These are phyloP conservation scores for Lactifluus subvellereus DNA, from an alignment of 768 basidiomycete genomes.

Conservation along the genomic window DNA sequence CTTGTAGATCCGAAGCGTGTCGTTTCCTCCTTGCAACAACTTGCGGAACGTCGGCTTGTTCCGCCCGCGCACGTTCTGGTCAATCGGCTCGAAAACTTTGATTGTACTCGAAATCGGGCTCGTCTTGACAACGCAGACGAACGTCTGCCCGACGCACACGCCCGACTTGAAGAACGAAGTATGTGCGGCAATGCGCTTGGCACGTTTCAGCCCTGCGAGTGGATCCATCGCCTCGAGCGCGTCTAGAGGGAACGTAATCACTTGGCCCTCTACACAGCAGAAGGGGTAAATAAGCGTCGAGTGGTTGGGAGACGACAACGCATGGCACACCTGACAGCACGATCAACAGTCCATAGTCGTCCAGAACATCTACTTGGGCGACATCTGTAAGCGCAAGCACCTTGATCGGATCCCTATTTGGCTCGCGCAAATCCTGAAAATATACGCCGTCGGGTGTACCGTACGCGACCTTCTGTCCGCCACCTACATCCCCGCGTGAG, in stretches of 20 bases:
- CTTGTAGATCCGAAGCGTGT: constrained; percentile 91
- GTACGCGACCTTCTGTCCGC: constrained; percentile 82
- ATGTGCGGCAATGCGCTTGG: constrained; percentile 91
- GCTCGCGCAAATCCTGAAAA: constrained; percentile 77
- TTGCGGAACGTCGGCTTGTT: constrained; percentile 93
- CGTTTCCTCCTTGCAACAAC: constrained; percentile 89
- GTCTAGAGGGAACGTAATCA: constrained; percentile 93
- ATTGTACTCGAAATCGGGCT: constrained; percentile 94
- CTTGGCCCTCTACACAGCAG: constrained; percentile 69
- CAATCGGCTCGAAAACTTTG: constrained; percentile 95
- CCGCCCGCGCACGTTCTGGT: constrained; percentile 72
- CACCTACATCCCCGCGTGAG: constrained; percentile 41
- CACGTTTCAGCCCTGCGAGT: constrained; percentile 83
- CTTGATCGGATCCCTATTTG: constrained; percentile 77
- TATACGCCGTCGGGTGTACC: constrained; percentile 99
- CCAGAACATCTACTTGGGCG: constrained; percentile 90
- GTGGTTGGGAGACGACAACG: neutral
- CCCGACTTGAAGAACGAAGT: constrained; percentile 99
- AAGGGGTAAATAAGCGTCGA: neutral
- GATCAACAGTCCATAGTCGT: constrained; percentile 91
- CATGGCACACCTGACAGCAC: constrained; percentile 83
- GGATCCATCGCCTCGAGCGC: constrained; percentile 88
- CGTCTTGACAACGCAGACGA: constrained; percentile 97
- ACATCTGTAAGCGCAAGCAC: constrained; percentile 87
- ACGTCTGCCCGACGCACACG: constrained; percentile 79